Evolutionary conservation across 352 stramenopile species (phyloP), one percentile per base, ranked within the genome.

Genomic region (Peronospora farinosa): DNA sequence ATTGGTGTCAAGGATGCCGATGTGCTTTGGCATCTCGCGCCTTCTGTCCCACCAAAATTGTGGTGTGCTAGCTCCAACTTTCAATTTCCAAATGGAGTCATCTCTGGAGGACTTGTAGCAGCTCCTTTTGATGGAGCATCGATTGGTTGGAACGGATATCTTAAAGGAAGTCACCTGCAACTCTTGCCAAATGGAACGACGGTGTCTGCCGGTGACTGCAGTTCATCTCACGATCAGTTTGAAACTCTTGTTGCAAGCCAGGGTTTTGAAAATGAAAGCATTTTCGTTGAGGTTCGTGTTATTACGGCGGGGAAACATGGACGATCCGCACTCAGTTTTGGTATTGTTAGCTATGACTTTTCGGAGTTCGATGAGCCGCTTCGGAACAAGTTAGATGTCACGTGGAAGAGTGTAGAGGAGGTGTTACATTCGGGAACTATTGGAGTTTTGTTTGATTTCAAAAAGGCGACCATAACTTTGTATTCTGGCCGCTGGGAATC

Each of bases 381-480:
- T 4, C 38, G 46, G 0, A 55, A 67, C 13, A 63, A 66, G 19
- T 37, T 81, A 7, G 61, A 69, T 7, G 42, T 84, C 3, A 70
- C 67, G 11, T 75, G 52, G 25, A 69, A 58, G 5, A 72, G 50
- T 35, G 23, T 42, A 8, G 74, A 85, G 13, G 64, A 78, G 2
- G 36, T 70, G 3, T 13, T 64, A 13, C 33, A 72, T 0, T 70
- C 45, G 51, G 68, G 63, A 7, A 52, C 72, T 16, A 72, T 94
- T n/a, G 83, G 83, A 1, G 63, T 87, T 25, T 64, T 91, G 9
- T 91, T 88, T 59, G 80, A 94, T 57, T 88, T 94, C 32, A 64
- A 72, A 25, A 82, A 78, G 25, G 59, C 64, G 0, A 76, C 58
- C 13, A 41, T 83, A 21, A 87, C 73, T 0, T 47, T 87, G 16